A percentile compares a stretch with the other conserved stretches of the same genome.
phyloP scores from a whole-genome alignment of 306 rosid genomes.

The Argentina anserina region DNA sequence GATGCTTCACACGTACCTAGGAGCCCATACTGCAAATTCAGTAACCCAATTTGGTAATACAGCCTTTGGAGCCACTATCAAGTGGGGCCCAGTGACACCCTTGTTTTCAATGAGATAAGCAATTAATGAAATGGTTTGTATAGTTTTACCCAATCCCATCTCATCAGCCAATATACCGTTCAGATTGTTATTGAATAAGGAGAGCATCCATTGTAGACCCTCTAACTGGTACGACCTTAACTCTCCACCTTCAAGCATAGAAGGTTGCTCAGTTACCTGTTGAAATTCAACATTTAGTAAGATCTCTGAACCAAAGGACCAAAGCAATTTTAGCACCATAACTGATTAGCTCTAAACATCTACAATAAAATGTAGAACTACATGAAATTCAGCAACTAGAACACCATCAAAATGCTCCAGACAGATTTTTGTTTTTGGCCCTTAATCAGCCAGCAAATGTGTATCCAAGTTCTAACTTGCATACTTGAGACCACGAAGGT shows the following conservation, averaged over 20 bases:
- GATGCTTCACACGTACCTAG: constrained; percentile 53
- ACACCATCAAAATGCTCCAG: background rate
- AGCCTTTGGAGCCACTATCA: constrained; percentile 99
- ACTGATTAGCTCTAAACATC: background rate
- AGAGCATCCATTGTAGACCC: constrained; percentile 99
- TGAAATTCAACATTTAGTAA: constrained; percentile 17
- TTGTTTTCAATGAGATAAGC: constrained; percentile 82
- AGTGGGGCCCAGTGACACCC: constrained; percentile 91
- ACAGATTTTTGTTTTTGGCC: background rate
- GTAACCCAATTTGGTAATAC: constrained; percentile 91
- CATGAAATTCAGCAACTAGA: background rate
- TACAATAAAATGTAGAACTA: background rate
- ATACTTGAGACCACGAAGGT: background rate
- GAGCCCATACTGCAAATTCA: constrained; percentile 95
- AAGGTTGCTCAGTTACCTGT: constrained; percentile 94
- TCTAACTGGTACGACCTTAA: constrained; percentile 88
- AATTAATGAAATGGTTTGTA: constrained; percentile 89
- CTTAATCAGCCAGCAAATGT: background rate
- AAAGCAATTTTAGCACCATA: constrained; percentile 7
- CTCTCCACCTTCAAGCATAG: constrained; percentile 95
- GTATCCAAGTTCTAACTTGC: background rate
- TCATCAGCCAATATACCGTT: constrained; percentile 99
- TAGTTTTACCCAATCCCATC: constrained; percentile 99
- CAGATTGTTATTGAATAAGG: constrained; percentile 89
- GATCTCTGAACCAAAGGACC: constrained; percentile 19